Evolutionary conservation across 371 early-diverging fungal genomes (phyloP).

Genomic region (Zychaea mexicana): DNA sequence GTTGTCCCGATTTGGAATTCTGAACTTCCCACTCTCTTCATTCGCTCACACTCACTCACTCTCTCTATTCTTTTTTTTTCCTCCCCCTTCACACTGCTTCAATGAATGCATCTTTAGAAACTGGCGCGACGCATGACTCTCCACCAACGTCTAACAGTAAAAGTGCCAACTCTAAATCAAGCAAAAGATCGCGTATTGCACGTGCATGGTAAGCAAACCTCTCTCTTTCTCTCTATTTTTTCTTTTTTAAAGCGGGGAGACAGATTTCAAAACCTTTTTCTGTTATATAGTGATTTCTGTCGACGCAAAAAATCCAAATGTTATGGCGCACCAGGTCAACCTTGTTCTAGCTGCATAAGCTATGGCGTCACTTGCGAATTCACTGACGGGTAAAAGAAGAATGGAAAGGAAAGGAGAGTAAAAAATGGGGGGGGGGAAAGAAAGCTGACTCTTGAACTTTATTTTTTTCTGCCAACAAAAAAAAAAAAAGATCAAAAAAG

Average conservation of each 20-base stretch:
- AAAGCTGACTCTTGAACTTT: background rate
- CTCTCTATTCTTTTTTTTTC: background rate
- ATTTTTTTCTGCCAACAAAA: background rate
- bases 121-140: background rate
- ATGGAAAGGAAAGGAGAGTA: too few species aligned
- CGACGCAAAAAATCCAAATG: conserved; percentile 41
- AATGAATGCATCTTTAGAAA: background rate
- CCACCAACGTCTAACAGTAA: background rate
- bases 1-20: background rate
- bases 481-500: conserved; percentile 24
- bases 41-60: background rate
- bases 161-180: background rate
- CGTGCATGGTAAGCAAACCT: conserved; percentile 17
- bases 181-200: conserved; percentile 16
- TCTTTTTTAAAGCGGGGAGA: background rate
- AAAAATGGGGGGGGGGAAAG: too few species aligned
- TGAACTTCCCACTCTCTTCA: background rate
- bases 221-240: background rate
- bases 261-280: background rate
- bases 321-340: conserved; percentile 22
- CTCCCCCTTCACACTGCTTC: background rate
- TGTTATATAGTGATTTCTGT: conserved; percentile 37
- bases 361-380: conserved; percentile 33
- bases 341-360: conserved; percentile 38
- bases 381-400: conserved; percentile 10